Evolutionary conservation across 2,329 filamentous ascomycete genomes (phyloP).

Genomic region (Nothophaeocryptopus gaeumannii): DNA sequence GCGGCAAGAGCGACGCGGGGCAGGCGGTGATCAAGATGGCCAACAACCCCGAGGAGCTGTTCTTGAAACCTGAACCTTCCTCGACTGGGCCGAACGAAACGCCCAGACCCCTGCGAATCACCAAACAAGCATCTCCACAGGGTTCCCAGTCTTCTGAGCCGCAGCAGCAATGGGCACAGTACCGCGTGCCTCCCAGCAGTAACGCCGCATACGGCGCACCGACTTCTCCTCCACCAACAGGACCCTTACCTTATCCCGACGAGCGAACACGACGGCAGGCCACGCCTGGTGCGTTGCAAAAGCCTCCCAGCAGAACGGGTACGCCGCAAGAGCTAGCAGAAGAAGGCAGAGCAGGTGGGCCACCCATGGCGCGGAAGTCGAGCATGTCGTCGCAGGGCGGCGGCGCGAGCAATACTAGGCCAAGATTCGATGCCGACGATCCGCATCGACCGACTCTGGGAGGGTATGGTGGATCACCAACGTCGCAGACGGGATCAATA

Average conservation of each 20-base stretch:
- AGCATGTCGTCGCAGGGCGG: conserved; percentile 33
- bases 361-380: conserved; percentile 22
- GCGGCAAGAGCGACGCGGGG: too few relatives aligned
- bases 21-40: neutral
- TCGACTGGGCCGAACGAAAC: conserved; percentile 22
- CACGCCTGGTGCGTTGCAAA: conserved; percentile 15
- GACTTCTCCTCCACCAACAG: conserved; percentile 32
- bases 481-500: conserved; percentile 24
- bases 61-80: conserved; percentile 18
- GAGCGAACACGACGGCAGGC: conserved; percentile 24
- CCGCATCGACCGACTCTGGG: conserved; percentile 48
- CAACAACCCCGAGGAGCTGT: conserved; percentile 24
- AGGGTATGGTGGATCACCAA: conserved; percentile 43
- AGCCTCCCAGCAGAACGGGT: conserved; percentile 24
- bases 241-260: conserved; percentile 31
- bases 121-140: conserved; percentile 27
- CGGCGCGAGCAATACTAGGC: conserved; percentile 29
- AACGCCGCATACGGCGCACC: conserved; percentile 32
- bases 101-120: conserved; percentile 33
- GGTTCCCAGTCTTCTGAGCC: conserved; percentile 21
- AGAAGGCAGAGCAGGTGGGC: conserved; percentile 24
- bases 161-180: conserved; percentile 35
- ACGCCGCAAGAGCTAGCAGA: conserved; percentile 30
- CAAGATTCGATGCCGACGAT: conserved; percentile 48
- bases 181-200: conserved; percentile 31